Evolutionary conservation across 768 basidiomycete genomes (phyloP).

Genomic region (Glaciozyma antarctica): DNA sequence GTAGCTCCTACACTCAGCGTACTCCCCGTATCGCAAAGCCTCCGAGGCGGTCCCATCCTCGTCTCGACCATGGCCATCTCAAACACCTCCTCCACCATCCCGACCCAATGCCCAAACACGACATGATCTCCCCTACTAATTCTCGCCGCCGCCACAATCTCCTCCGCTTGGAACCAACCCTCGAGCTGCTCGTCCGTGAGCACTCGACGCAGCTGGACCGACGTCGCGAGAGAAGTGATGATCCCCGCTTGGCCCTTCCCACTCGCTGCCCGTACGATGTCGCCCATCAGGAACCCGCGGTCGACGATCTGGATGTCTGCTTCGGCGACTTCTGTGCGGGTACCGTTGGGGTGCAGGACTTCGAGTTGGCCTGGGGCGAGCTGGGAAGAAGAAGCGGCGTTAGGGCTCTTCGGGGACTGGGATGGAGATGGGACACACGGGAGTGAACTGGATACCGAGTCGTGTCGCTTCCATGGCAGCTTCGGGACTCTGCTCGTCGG

Average conservation of each 20-base stretch:
- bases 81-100: slow-evolving; percentile 31
- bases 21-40: slow-evolving; percentile 22
- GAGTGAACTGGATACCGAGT: slow-evolving; percentile 15
- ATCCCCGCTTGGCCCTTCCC: slow-evolving; percentile 11
- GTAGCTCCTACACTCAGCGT: slow-evolving; percentile 18
- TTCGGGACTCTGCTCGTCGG: slow-evolving; percentile 26
- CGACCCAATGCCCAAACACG: slow-evolving; percentile 21
- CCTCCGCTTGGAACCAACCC: slow-evolving; percentile 4
- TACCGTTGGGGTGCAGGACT: slow-evolving; percentile 21
- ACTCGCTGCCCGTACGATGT: slow-evolving; percentile 12
- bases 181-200: slow-evolving; percentile 10
- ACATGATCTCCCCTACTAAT: slow-evolving; percentile 27
- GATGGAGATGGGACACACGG: not conserved
- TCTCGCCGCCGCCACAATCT: slow-evolving; percentile 12
- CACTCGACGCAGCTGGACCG: slow-evolving; percentile 16
- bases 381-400: not conserved
- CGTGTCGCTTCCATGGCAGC: slow-evolving; percentile 15
- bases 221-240: slow-evolving; percentile 6
- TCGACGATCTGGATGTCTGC: slow-evolving; percentile 3
- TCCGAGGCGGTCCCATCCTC: slow-evolving; percentile 2
- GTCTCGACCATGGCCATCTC: slow-evolving; percentile 30
- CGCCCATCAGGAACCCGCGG: slow-evolving; percentile 25
- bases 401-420: not conserved
- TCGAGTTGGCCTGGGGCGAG: slow-evolving; percentile 23
- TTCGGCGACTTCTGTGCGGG: slow-evolving; percentile 11